Conservation (phyloP, 116 monocot genomes). For the Trichopus zeylanicus region DNA sequence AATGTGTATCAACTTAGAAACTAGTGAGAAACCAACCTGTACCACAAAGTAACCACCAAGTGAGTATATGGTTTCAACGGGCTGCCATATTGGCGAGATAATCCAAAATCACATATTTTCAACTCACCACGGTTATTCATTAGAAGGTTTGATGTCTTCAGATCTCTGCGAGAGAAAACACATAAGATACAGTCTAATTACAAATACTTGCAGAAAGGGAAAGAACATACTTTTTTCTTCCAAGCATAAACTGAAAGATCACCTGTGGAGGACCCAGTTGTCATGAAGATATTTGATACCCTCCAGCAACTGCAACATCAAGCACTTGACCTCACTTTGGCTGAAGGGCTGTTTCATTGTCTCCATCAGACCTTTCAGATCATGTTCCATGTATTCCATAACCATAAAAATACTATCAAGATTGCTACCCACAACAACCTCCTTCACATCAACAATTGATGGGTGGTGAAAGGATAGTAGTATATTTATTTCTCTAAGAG, state of each 20-base stretch:
- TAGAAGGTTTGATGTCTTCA: slow-evolving; percentile 67
- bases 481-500: slow-evolving; percentile 67
- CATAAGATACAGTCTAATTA: not conserved
- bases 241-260: not conserved
- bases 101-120: slow-evolving; percentile 73
- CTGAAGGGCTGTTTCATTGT: slow-evolving; percentile 62
- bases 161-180: slow-evolving; percentile 24
- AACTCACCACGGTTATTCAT: slow-evolving; percentile 61
- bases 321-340: slow-evolving; percentile 61
- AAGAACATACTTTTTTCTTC: not conserved
- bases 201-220: not conserved
- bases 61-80: slow-evolving; percentile 63
- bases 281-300: slow-evolving; percentile 62
- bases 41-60: slow-evolving; percentile 75
- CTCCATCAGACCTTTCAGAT: slow-evolving; percentile 58
- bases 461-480: slow-evolving; percentile 58
- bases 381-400: slow-evolving; percentile 83
- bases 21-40: slow-evolving; percentile 29
- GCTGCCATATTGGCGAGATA: slow-evolving; percentile 66
- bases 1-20: not conserved
- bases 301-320: slow-evolving; percentile 56
- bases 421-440: slow-evolving; percentile 57
- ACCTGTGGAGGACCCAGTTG: slow-evolving; percentile 78
- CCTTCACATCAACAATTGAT: slow-evolving; percentile 68
- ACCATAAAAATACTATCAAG: slow-evolving; percentile 58